Base-by-base conservation (phyloP, 2,329 filamentous ascomycete genomes). In the Fusarium equiseti region DNA sequence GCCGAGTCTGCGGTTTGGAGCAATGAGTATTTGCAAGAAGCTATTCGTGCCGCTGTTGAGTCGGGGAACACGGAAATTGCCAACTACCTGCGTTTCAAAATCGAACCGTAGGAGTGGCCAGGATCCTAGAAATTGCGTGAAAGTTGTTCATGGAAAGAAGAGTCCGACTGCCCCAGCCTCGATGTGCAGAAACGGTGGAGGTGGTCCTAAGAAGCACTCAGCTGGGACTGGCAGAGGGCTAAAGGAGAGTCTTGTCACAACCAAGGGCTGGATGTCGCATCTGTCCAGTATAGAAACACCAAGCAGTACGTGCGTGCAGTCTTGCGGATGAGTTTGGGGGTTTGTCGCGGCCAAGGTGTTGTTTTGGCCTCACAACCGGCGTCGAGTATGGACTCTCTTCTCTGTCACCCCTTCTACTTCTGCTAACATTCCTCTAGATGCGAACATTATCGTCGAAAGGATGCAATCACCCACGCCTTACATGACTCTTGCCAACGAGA, bases 221-320 rank as follows among this genome's bases (percentile, higher is more conserved):
- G 5, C 10, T 12, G 35, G 18, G 35, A n/a, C 9, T 38, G 18
- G 13, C 5, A 38, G 9, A 18, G 9, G 16, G 16, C 5, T 10
- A 38, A 18, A n/a, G 10, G 18, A 35, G 32, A n/a, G 35, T 4
- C 2, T 12, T 11, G 6, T 12, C 10, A 4, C 6, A 12, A 0
- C 3, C 35, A 38, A 38, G 0, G 10, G n/a, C 1, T 3, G 16
- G 9, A n/a, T 38, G 0, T n/a, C 18, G 10, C 6, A 38, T 38
- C 6, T 0, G 9, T n/a, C 3, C 3, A n/a, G 5, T 1, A n/a
- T 6, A 12, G 1, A 6, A n/a, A 3, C 18, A 0, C 18, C 10
- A n/a, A n/a, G 10, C 10, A 3, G 10, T 38, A 38, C 18, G 7
- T 38, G 18, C 3, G 18, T 11, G 6, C 10, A 6, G 18, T n/a